Conservation (phyloP, 164 flowering plant genomes). For the Sedum album region DNA sequence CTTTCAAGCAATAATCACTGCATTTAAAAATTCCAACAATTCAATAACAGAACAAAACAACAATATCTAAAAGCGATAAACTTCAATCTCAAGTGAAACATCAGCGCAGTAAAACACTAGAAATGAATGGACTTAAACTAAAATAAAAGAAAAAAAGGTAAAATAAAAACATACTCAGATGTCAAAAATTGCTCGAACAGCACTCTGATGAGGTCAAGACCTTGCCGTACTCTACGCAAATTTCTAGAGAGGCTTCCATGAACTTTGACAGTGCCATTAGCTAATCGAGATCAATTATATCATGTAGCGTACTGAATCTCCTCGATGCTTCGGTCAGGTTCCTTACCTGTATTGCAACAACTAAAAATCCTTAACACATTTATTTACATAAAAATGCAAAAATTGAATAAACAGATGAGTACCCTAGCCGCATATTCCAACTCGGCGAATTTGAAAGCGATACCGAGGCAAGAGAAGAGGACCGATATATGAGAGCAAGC, state of each 20-base stretch:
- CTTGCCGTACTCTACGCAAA: conserved; percentile 79
- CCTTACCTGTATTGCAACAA: no score
- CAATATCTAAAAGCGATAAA: no score
- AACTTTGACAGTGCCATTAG: conserved; percentile 44
- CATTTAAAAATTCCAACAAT: not conserved
- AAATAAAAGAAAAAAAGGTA: no score
- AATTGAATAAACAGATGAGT: conserved; percentile 35
- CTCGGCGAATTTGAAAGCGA: conserved; percentile 94
- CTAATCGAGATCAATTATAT: no score
- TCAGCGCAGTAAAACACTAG: no score
- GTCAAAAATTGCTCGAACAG: conserved; percentile 60
- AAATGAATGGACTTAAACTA: no score
- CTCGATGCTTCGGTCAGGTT: no score
- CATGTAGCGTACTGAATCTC: no score
- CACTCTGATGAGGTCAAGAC: conserved; percentile 80
- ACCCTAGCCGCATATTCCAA: conserved; percentile 31
- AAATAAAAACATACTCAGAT: conserved; percentile 38
- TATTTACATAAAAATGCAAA: conserved; percentile 35
- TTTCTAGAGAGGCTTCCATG: conserved; percentile 76
- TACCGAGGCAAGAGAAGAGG: conserved; percentile 67
- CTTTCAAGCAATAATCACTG: conserved; percentile 54
- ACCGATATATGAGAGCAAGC: no score
- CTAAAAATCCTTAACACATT: no score
- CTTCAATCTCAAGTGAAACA: no score
- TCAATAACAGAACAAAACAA: no score